phyloP scores from a whole-genome alignment of 345 rosid species.

The Aquilaria malaccensis region DNA sequence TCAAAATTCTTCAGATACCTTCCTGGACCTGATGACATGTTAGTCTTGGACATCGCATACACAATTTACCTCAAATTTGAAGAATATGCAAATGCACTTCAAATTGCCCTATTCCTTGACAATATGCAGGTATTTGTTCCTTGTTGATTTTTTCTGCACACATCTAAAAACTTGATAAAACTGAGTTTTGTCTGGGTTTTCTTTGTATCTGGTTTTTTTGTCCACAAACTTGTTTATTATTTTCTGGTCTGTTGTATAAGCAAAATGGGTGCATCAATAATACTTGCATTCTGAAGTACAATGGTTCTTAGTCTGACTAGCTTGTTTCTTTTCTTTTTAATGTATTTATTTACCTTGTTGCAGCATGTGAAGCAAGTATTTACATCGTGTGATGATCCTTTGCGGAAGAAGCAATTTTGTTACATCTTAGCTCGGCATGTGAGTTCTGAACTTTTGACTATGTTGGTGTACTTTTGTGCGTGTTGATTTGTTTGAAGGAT shows the following conservation, averaged over 20 bases:
- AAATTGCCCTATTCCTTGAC: conserved; percentile 75
- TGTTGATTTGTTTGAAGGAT: background rate
- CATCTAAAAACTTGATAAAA: too few relatives aligned
- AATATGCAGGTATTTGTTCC: conserved; percentile 58
- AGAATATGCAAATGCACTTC: conserved; percentile 74
- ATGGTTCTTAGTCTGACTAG: too few relatives aligned
- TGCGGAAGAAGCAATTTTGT: conserved; percentile 77
- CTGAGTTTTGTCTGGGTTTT: too few relatives aligned
- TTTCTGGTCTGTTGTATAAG: too few relatives aligned
- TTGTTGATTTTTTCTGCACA: background rate
- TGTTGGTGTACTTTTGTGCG: background rate
- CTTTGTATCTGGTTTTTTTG: too few relatives aligned
- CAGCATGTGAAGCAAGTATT: conserved; percentile 84
- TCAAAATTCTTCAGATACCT: conserved; percentile 51
- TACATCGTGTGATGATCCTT: conserved; percentile 58
- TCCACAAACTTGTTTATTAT: too few relatives aligned
- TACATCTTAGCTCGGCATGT: conserved; percentile 92
- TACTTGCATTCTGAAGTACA: too few relatives aligned
- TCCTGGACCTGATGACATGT: conserved; percentile 86
- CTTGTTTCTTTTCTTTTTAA: too few relatives aligned
- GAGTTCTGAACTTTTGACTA: conserved; percentile 23
- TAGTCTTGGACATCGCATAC: conserved; percentile 71
- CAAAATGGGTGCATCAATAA: too few relatives aligned
- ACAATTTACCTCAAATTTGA: conserved; percentile 65
- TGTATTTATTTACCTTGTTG: conserved; percentile 2